phyloP scores from a whole-genome alignment of 2,329 filamentous ascomycete species.

The Aspergillus piperis region DNA sequence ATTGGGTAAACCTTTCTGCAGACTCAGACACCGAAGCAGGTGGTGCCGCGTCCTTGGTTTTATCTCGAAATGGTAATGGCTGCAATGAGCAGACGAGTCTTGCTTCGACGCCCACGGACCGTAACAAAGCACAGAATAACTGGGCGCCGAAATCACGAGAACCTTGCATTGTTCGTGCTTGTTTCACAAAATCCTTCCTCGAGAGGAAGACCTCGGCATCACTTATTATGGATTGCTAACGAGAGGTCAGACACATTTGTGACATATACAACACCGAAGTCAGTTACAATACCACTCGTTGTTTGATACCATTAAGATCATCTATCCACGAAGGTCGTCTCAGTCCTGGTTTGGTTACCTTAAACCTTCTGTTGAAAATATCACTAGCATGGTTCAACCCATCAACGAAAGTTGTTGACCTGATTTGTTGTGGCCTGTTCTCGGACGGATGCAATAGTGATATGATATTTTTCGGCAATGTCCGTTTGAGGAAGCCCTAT shows the following conservation, averaged over 20 bases:
- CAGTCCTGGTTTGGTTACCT: conserved; percentile 70
- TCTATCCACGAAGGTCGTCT: conserved; percentile 75
- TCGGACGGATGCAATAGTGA: conserved; percentile 68
- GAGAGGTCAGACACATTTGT: conserved; percentile 16
- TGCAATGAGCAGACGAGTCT: conserved; percentile 90
- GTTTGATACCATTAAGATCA: conserved; percentile 59
- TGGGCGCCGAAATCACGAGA: conserved; percentile 90
- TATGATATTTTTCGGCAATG: conserved; percentile 67
- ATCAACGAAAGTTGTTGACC: conserved; percentile 73
- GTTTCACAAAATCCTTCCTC: conserved; percentile 69
- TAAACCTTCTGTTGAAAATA: conserved; percentile 70
- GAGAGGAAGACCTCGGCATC: conserved; percentile 70
- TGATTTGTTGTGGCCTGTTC: conserved; percentile 70
- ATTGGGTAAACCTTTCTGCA: conserved; percentile 36
- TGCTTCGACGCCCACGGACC: conserved; percentile 76
- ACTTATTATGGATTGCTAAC: conserved; percentile 57
- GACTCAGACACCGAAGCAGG: conserved; percentile 40
- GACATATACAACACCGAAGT: conserved; percentile 15
- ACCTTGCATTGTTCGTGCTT: conserved; percentile 70
- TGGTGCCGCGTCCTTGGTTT: conserved; percentile 46
- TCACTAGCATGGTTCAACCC: conserved; percentile 71
- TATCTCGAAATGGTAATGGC: conserved; percentile 67
- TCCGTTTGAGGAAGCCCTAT: conserved; percentile 55
- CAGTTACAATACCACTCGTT: conserved; percentile 47
- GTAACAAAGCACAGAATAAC: conserved; percentile 82